These are phyloP conservation scores for Pythium volutum DNA, from an alignment of 352 stramenopile species.

Conservation along the genomic window DNA sequence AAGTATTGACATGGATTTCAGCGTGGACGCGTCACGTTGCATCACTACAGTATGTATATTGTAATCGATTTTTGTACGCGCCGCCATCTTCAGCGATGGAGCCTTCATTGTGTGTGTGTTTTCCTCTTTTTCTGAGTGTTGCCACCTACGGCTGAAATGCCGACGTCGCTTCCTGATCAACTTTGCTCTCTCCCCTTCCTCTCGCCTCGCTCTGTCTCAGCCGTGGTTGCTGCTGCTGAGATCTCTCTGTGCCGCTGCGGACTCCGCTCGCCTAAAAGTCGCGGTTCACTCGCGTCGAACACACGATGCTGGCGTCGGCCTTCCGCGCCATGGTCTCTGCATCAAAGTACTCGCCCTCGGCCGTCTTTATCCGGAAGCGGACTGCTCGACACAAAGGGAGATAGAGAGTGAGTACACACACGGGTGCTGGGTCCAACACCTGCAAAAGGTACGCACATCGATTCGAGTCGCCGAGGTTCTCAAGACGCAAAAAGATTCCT, in stretches of 20 bases:
- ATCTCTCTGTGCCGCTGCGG: not conserved
- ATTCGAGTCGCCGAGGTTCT: slow-evolving; percentile 56
- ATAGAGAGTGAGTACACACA: slow-evolving; percentile 3
- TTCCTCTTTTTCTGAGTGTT: no score
- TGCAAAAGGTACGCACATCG: slow-evolving; percentile 44
- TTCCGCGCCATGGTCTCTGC: slow-evolving; percentile 71
- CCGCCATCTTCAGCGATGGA: not conserved
- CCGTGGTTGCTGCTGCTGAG: not conserved
- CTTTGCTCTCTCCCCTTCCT: not conserved
- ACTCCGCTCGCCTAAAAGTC: slow-evolving; percentile 25
- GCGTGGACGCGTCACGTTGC: not conserved
- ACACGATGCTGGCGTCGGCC: slow-evolving; percentile 72
- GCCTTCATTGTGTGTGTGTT: not conserved
- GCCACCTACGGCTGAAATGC: not conserved
- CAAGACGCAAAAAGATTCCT: slow-evolving; percentile 61
- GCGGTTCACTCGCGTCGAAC: slow-evolving; percentile 72
- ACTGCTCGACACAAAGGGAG: slow-evolving; percentile 34
- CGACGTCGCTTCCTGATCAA: not conserved
- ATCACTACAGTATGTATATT: slow-evolving; percentile 17
- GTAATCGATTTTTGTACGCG: slow-evolving; percentile 17
- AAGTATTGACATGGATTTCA: no score
- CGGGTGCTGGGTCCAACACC: not conserved
- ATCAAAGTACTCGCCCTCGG: slow-evolving; percentile 70
- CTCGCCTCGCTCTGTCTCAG: not conserved
- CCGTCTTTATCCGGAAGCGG: slow-evolving; percentile 80